phyloP scores from a whole-genome alignment of 371 early-diverging fungal genomes.

The Haplosporangium sp. region DNA sequence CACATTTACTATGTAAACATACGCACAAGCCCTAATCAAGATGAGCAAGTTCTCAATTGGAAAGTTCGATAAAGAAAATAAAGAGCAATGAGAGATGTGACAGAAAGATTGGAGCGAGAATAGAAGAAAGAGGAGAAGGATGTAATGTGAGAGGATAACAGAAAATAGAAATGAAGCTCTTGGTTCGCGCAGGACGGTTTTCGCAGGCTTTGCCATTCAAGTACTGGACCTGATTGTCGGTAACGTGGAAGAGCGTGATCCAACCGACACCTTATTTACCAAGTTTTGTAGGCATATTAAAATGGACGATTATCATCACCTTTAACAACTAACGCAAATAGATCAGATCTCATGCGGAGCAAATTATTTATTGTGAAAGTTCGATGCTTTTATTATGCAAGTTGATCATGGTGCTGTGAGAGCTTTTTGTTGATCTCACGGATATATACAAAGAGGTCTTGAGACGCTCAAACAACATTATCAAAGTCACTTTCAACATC shows the following conservation, averaged over 20 bases:
- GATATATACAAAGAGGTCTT: not conserved
- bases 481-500: conserved; percentile 68
- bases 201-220: not conserved
- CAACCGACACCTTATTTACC: no score
- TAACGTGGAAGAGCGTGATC: not conserved
- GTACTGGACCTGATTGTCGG: not conserved
- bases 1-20: not conserved
- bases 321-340: no score
- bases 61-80: not conserved
- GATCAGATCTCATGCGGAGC: not conserved
- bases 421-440: not conserved
- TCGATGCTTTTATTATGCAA: not conserved
- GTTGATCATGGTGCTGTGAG: not conserved
- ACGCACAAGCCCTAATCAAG: not conserved
- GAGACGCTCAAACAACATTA: conserved; percentile 11
- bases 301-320: no score
- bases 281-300: no score
- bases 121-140: not conserved
- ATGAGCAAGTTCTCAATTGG: not conserved
- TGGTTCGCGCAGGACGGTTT: not conserved
- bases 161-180: not conserved
- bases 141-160: not conserved
- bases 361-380: not conserved
- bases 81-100: not conserved
- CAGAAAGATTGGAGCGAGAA: not conserved